Evolutionary conservation across 1,284 basidiomycete species (phyloP).

Genomic region (Cryptococcus sp.): DNA sequence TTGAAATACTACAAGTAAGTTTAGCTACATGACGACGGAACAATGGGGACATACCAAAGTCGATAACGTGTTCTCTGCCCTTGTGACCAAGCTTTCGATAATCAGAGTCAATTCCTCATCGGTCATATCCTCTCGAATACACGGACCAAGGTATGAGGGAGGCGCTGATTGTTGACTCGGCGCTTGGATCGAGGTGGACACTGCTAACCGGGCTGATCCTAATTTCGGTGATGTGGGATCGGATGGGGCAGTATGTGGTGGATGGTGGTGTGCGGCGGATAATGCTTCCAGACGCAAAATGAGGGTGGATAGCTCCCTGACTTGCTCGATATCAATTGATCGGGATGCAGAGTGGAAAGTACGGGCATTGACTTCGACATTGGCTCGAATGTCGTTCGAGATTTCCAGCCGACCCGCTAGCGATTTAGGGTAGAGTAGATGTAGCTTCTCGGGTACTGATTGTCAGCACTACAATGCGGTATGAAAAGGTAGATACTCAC

Average conservation of each 20-base stretch:
- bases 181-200: conserved; percentile 13
- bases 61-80: conserved; percentile 75
- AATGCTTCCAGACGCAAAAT: conserved; percentile 81
- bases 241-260: conserved; percentile 49
- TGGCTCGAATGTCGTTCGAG: conserved; percentile 49
- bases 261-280: conserved; percentile 56
- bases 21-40: background rate
- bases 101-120: conserved; percentile 71
- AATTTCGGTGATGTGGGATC: background rate
- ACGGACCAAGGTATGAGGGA: conserved; percentile 64
- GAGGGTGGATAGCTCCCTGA: conserved; percentile 69
- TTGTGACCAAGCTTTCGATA: conserved; percentile 67
- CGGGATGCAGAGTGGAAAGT: conserved; percentile 56
- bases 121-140: conserved; percentile 65
- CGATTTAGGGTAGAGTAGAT: conserved; percentile 74
- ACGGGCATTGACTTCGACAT: conserved; percentile 51
- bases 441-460: conserved; percentile 72
- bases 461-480: conserved; percentile 1
- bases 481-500: conserved; percentile 27
- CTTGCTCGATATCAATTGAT: conserved; percentile 68
- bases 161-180: conserved; percentile 50
- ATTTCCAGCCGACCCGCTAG: conserved; percentile 70
- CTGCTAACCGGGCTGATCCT: background rate
- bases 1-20: conserved; percentile 36
- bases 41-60: conserved; percentile 51